Conservation (phyloP, 1,139 yeast species). For the Eremothecium coryli region DNA sequence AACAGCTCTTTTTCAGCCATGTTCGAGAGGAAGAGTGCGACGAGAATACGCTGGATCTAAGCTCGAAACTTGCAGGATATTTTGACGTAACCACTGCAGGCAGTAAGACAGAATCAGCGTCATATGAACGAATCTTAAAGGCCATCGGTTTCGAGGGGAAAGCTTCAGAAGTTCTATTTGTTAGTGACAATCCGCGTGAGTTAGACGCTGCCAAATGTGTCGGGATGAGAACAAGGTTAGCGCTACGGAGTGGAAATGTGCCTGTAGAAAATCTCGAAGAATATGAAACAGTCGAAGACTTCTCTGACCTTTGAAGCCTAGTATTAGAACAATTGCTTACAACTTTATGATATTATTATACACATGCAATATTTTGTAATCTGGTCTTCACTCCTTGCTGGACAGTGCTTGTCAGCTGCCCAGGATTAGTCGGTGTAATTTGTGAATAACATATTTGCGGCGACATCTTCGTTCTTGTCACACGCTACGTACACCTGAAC, state of each 20-base stretch:
- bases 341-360: conserved; percentile 3
- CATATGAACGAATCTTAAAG: conserved; percentile 52
- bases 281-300: conserved; percentile 11
- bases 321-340: not conserved
- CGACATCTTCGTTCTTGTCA: conserved; percentile 93
- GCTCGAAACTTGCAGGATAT: conserved; percentile 49
- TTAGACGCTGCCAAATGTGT: conserved; percentile 63
- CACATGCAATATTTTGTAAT: conserved; percentile 5
- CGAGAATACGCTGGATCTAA: conserved; percentile 41
- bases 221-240: conserved; percentile 52
- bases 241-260: conserved; percentile 69
- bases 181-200: conserved; percentile 66
- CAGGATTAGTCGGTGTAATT: conserved; percentile 28
- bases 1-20: conserved; percentile 61
- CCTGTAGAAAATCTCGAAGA: conserved; percentile 34
- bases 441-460: conserved; percentile 75
- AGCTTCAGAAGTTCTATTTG: conserved; percentile 41
- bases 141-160: conserved; percentile 34
- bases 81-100: conserved; percentile 86
- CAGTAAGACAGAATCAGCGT: conserved; percentile 45
- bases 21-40: conserved; percentile 35
- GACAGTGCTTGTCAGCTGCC: not conserved
- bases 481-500: conserved; percentile 96
- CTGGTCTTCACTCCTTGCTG: conserved; percentile 2
- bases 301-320: too few species aligned